Base-by-base conservation (phyloP, 305 asterid genomes). In the Fraxinus nigra region DNA sequence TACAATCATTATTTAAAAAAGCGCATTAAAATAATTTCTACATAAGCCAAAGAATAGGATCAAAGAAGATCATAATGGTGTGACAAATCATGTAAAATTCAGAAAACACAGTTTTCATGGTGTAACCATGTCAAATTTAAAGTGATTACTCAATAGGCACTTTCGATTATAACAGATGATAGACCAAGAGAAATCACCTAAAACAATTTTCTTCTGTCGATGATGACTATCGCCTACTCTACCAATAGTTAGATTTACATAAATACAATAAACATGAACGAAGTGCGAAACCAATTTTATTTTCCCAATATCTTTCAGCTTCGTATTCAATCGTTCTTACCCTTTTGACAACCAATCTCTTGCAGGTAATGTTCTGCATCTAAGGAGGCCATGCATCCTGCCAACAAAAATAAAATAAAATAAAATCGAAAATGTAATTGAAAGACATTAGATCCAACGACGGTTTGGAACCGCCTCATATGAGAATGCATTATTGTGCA, bases 321-420 rank as follows among this genome's bases (percentile, higher is more conserved):
- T 46, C 13, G 56, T 83, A 78, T 77, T 94, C 91, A 94, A 84
- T 95, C 98, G 81, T 92, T 90, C 97, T 93, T 94, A 86, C 94
- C 99, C 93, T 89, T 94, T 85, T 92, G 98, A 46, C 95, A 78
- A 84, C 95, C 97, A 75, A 91, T 87, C 80, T 89, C 98, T 81
- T 95, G 99, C 84, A 95, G 92, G 89, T 91, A 95, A 86, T 95
- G 99, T 84, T 95, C 98, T 32, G 99, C 99, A 88, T 95, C 98
- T 75, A 95, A 83, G 65, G 99, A 97, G 24, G 99, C 98, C 99
- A 94, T 95, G 89, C 99, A 95, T 61, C 99, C 97, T 95, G 90
- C 93, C 86, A 38, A 40, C 48, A 40, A 40, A 38, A 7, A 8
- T 7, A 38, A 38, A 14, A 82, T 38, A 78, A 11, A 54, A 14